phyloP scores from a whole-genome alignment of 192 early-diverging fungal species.

The Backusella macrospora region DNA sequence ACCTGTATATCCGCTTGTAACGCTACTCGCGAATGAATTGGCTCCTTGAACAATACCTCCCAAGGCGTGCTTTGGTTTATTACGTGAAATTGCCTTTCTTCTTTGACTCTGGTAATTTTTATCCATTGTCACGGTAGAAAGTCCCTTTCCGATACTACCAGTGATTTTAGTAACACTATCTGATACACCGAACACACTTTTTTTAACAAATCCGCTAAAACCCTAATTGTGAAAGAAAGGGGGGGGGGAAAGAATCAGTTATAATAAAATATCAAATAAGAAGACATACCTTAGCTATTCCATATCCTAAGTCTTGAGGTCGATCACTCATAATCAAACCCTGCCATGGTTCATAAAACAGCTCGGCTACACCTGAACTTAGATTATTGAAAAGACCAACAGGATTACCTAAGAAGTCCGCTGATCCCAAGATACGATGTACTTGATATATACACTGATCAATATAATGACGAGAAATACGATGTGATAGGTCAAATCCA shows the following conservation, averaged over 20 bases:
- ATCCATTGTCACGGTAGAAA: conserved; percentile 95
- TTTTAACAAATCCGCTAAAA: conserved; percentile 78
- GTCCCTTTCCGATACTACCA: conserved; percentile 94
- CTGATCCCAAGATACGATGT: conserved; percentile 87
- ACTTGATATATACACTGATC: conserved; percentile 89
- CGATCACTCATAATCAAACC: conserved; percentile 93
- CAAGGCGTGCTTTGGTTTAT: conserved; percentile 89
- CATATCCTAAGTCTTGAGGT: conserved; percentile 93
- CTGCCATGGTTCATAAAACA: conserved; percentile 98
- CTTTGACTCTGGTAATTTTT: conserved; percentile 84
- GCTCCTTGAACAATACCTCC: conserved; percentile 89
- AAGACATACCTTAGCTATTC: conserved; percentile 81
- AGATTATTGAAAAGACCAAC: conserved; percentile 97
- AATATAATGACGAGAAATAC: conserved; percentile 85
- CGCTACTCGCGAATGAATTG: conserved; percentile 78
- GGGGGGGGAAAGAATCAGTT: too few species aligned
- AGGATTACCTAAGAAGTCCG: conserved; percentile 97
- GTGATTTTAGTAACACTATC: conserved; percentile 96
- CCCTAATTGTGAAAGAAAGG: conserved; percentile 55
- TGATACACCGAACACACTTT: conserved; percentile 95
- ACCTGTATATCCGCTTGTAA: conserved; percentile 88
- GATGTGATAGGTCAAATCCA: conserved; percentile 69
- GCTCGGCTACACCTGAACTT: conserved; percentile 91
- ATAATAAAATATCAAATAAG: background rate
- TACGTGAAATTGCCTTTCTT: conserved; percentile 76